Base-by-base conservation (phyloP, 768 basidiomycete species). In the Rhodotorula diobovata region DNA sequence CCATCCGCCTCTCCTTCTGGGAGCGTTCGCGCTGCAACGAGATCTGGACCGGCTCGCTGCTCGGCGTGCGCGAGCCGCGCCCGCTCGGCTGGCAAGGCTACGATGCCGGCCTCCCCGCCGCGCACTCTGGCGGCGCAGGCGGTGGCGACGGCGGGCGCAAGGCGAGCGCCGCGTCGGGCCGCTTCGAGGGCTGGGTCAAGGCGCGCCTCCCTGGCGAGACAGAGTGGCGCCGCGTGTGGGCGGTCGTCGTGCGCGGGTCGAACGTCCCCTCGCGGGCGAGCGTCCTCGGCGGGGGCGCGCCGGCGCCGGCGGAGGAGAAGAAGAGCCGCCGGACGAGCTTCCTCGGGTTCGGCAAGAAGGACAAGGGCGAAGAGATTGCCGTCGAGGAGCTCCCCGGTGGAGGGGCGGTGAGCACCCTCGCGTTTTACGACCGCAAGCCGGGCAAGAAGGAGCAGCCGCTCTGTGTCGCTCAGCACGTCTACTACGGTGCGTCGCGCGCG, bases 11-110 rank as follows among this genome's bases (percentile, higher is more conserved):
- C 10, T 87, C 89, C 18, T 85, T 90, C 62, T 99, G 93, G 93
- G 96, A 99, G 81, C 93, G 94, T 78, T 89, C 91, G 2, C 87
- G 93, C 54, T 84, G 97, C 25, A 92, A 96, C 80, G 95, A 99
- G 82, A 93, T 99, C 70, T 98, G 98, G 79, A 97, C 96, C 0
- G 94, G 93, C 11, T 91, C 97, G 82, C 82, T 97, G 55, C 85
- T 97, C 72, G 63, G 90, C 89, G 77, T 89, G 85, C n/a, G 80
- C 90, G 57, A 83, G 82, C 58, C 78, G 58, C 54, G 64, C 50
- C 55, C 63, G n/a, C 25, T 45, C 34, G 72, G 71, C 5, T 77
- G 79, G 46, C 74, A 75, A 50, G 71, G 67, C 41, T 75, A 65
- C 82, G 84, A 57, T 81, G 76, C 61, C 66, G 76, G 69, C 39